phyloP scores from a whole-genome alignment of 352 stramenopile species.

The Pythium dissimile region DNA sequence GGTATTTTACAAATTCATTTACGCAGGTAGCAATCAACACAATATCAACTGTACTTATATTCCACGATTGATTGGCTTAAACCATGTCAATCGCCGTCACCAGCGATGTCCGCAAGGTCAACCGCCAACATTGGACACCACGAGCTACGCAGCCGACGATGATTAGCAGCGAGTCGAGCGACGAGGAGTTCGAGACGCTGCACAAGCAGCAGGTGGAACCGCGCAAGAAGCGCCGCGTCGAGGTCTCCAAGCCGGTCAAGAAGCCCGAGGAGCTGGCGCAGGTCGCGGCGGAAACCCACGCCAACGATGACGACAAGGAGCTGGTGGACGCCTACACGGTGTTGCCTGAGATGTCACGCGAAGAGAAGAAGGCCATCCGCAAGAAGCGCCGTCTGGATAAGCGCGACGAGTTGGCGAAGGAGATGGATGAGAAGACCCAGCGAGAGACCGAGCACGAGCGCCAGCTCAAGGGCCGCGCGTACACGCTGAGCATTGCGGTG shows the following conservation, averaged over 20 bases:
- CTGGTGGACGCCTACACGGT: slow-evolving; percentile 1
- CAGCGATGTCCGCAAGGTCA: slow-evolving; percentile 5
- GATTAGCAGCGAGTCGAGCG: slow-evolving; percentile 89
- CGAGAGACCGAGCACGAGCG: slow-evolving; percentile 36
- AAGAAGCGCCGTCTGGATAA: slow-evolving; percentile 71
- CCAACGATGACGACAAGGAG: background rate
- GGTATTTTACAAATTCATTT: background rate
- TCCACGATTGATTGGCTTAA: slow-evolving; percentile 18
- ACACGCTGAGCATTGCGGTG: slow-evolving; percentile 96
- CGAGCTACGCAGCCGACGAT: slow-evolving; percentile 27
- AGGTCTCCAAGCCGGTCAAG: background rate
- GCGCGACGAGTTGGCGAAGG: slow-evolving; percentile 31
- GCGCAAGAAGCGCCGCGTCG: slow-evolving; percentile 25
- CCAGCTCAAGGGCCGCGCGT: slow-evolving; percentile 59
- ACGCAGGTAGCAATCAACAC: background rate
- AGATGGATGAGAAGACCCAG: slow-evolving; percentile 34
- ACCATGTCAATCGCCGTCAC: slow-evolving; percentile 9
- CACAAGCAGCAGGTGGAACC: slow-evolving; percentile 36
- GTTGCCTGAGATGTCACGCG: slow-evolving; percentile 34
- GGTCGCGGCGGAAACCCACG: background rate
- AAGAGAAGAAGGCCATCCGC: slow-evolving; percentile 67
- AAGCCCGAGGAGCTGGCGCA: background rate
- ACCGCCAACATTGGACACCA: background rate
- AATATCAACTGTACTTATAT: slow-evolving; percentile 1
- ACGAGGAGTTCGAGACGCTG: slow-evolving; percentile 80